phyloP scores from a whole-genome alignment of 2,329 filamentous ascomycete species.

The Lecanicillium sp. region DNA sequence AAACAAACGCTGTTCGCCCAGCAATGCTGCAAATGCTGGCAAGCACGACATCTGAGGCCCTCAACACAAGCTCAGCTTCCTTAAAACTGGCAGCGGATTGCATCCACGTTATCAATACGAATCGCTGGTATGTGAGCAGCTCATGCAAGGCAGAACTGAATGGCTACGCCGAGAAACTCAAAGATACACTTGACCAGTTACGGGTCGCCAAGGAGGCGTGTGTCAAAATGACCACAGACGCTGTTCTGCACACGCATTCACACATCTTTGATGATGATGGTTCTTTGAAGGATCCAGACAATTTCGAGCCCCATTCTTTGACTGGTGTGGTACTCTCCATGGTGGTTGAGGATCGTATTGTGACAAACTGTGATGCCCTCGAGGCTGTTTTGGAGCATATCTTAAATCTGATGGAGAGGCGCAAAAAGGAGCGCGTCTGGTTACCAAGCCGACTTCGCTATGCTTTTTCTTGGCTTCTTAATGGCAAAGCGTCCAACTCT shows the following conservation, averaged over 20 bases:
- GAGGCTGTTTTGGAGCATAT: slow-evolving; percentile 28
- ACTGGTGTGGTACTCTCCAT: slow-evolving; percentile 35
- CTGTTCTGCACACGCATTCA: slow-evolving; percentile 28
- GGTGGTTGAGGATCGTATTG: slow-evolving; percentile 37
- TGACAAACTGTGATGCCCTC: slow-evolving; percentile 15
- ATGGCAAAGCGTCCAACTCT: slow-evolving; percentile 12
- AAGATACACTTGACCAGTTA: slow-evolving; percentile 17
- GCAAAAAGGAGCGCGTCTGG: slow-evolving; percentile 30
- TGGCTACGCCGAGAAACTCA: slow-evolving; percentile 12
- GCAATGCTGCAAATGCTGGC: slow-evolving; percentile 13
- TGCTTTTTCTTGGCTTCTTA: slow-evolving; percentile 28
- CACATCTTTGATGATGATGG: slow-evolving; percentile 34
- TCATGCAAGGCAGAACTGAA: slow-evolving; percentile 15
- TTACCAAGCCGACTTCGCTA: slow-evolving; percentile 31
- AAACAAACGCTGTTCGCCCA: slow-evolving; percentile 12
- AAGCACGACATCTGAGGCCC: slow-evolving; percentile 14
- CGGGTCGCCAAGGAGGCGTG: slow-evolving; percentile 17
- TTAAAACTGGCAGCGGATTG: slow-evolving; percentile 16
- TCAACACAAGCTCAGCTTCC: slow-evolving; percentile 6
- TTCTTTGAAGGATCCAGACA: slow-evolving; percentile 19
- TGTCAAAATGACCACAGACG: slow-evolving; percentile 26
- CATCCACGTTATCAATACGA: slow-evolving; percentile 20
- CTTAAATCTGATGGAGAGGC: slow-evolving; percentile 24
- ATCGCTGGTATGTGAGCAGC: slow-evolving; percentile 19
- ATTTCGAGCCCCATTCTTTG: slow-evolving; percentile 18